Evolutionary conservation across 257 asterid genomes (phyloP), one percentile per base, ranked within the genome.

Genomic region (Solanum pinnatisectum): DNA sequence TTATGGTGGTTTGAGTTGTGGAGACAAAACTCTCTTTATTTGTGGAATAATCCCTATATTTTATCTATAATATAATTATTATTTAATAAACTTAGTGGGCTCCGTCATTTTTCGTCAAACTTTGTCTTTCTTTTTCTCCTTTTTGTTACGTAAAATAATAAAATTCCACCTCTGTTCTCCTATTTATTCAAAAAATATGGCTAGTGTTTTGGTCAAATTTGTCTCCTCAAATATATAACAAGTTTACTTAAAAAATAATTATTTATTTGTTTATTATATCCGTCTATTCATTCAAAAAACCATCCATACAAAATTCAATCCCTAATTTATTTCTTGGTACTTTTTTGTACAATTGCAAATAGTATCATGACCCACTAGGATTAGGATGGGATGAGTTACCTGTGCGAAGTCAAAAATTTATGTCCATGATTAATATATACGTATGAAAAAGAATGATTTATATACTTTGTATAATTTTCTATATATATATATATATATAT

Each of bases 1-100:
- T n/a, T 44, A 36, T 84, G 46, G 65, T 77, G 88, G 90, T 88
- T 85, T 84, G 86, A 74, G 40, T 88, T 85, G 90, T 15, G 90
- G 86, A 63, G 90, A 77, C 90, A 88, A 60, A 32, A 42, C 22
- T 63, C 81, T 77, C 85, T 52, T 52, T 40, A 22, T 15, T 76
- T 63, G 76, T 42, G 63, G 72, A 63, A 88, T 86, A 84, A 32
- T 74, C 30, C 79, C 42, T 4, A 10, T 4, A 32, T 36, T 71
- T 72, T n/a, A 36, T 68, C 32, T 49, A 49, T 16, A 49, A 52
- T 52, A 52, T 52, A 52, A 52, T 16, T 16, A 52, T 16, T 44
- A 40, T 78, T 40, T 78, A 78, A 6, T 1, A 78, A 27, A 46
- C n/a, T 81, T 49, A 18, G 85, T 49, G 85, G 85, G 85, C 70